A percentile compares a stretch with the other conserved stretches of the same genome.
Conservation (phyloP, 2,329 filamentous ascomycete species). For the Diplocarpon mali region DNA sequence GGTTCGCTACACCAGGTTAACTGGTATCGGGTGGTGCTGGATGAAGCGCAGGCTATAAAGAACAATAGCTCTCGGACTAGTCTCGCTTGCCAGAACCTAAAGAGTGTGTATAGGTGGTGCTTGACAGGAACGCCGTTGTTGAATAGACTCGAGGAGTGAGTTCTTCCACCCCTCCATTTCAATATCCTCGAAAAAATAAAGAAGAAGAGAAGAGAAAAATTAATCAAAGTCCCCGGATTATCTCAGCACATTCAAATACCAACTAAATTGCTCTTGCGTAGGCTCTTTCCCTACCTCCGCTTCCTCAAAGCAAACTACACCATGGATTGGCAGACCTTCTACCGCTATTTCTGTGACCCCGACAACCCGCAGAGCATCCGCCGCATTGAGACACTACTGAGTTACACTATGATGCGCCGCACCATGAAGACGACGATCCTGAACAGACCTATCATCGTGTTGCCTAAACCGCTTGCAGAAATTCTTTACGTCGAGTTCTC, state of each 20-base stretch:
- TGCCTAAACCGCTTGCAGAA: constrained; percentile 37
- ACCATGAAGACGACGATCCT: constrained; percentile 44
- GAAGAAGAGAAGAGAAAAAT: no score
- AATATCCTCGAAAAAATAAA: background rate
- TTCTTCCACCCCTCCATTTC: background rate
- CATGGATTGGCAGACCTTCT: constrained; percentile 22
- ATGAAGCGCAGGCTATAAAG: constrained; percentile 47
- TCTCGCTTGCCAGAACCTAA: constrained; percentile 32
- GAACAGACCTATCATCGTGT: constrained; percentile 39
- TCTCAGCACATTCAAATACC: no score
- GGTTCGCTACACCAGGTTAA: constrained; percentile 30
- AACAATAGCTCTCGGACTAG: constrained; percentile 33
- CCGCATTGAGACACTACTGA: constrained; percentile 20
- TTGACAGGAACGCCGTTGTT: constrained; percentile 25
- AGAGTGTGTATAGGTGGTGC: constrained; percentile 24
- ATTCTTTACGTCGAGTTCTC: constrained; percentile 38
- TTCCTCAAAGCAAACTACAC: constrained; percentile 24
- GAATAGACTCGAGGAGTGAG: constrained; percentile 25
- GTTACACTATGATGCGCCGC: constrained; percentile 40
- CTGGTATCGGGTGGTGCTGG: constrained; percentile 40
- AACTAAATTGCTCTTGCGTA: constrained; percentile 1
- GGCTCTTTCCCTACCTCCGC: constrained; percentile 25
- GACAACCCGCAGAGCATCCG: constrained; percentile 12
- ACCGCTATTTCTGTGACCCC: constrained; percentile 24
- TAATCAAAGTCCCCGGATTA: no score